Evolutionary conservation across 805 yeast species (phyloP), one percentile per base, ranked within the genome.

Genomic region (Pichia occidentalis): DNA sequence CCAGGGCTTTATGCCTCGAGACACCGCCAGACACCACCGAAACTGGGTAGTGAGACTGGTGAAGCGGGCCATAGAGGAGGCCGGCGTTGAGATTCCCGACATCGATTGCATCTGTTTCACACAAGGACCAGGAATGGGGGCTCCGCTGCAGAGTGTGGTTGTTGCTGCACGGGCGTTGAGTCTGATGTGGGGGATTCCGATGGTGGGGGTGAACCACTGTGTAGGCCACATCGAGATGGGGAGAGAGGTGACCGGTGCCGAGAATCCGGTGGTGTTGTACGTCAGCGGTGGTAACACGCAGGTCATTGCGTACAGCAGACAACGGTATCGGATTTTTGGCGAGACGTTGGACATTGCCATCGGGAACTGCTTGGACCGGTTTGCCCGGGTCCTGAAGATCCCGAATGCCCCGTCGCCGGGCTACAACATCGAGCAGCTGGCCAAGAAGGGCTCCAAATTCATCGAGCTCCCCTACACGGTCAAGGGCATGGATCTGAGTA

Each of bases 41-140:
- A 85, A 86, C 60, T 90, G 96, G 96, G 94, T 80, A 17, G 88
- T 85, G 1, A 61, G 97, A 40, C 61, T 88, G 17, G 75, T 86
- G 26, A 77, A 76, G 49, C 52, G 53, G 22, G 82, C 97, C 0
- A 52, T 92, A 29, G 56, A 57, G 2, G 88, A 80, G 29, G 80
- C 94, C 2, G 58, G 62, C 0, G 52, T 85, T 5, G 48, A 51
- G 2, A 61, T 64, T 10, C 24, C 46, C 1, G 83, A 83, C 32
- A 53, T 81, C 5, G 88, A 83, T 59, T 80, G 84, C 34, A 83
- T 92, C 34, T 86, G 95, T 58, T 92, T 92, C 58, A 92, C 98
- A 1, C 94, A 84, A 60, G 98, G 98, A 5, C 99, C 98, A 1
- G 99, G 99, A 1, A 92, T 92, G 97, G 99, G 99, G 3, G 97